Percentiles rank a stretch among this genome's conserved stretches.
Evolutionary conservation across 2,329 filamentous ascomycete genomes (phyloP).

Genomic region (Tolypocladium nubicola): DNA sequence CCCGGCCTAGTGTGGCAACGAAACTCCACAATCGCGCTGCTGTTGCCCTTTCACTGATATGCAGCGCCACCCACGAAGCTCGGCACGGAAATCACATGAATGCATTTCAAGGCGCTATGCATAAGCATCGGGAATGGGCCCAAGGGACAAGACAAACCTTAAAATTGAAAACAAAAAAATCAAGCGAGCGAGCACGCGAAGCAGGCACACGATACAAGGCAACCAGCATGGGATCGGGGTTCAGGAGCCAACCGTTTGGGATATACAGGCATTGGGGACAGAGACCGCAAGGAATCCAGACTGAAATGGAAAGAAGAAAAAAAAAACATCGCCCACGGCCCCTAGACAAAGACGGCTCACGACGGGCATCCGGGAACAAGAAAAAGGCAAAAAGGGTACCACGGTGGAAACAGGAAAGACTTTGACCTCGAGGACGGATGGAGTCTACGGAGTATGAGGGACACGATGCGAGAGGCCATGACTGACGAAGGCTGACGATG

Average conservation of each 20-base stretch:
- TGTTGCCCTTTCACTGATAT: neutral
- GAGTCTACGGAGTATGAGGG: neutral
- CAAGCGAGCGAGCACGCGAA: neutral
- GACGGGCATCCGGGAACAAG: neutral
- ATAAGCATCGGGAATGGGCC: neutral
- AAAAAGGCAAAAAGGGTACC: neutral
- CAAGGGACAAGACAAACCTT: neutral
- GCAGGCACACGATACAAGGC: neutral
- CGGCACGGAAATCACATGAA: neutral
- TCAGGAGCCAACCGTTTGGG: neutral
- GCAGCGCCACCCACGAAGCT: neutral
- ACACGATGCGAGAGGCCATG: neutral
- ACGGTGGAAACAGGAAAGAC: neutral
- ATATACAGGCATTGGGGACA: neutral
- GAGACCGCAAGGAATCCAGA: neutral
- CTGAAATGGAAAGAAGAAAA: too few relatives aligned
- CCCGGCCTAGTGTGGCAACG: neutral
- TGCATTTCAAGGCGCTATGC: slow-evolving; percentile 2
- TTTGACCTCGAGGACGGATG: neutral
- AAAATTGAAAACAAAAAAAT: neutral
- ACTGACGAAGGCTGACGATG: neutral
- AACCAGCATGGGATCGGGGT: neutral
- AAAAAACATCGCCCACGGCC: neutral
- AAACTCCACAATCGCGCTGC: neutral
- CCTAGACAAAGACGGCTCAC: neutral